Conservation (phyloP, 768 basidiomycete species). For the Coprinopsis cinerea region DNA sequence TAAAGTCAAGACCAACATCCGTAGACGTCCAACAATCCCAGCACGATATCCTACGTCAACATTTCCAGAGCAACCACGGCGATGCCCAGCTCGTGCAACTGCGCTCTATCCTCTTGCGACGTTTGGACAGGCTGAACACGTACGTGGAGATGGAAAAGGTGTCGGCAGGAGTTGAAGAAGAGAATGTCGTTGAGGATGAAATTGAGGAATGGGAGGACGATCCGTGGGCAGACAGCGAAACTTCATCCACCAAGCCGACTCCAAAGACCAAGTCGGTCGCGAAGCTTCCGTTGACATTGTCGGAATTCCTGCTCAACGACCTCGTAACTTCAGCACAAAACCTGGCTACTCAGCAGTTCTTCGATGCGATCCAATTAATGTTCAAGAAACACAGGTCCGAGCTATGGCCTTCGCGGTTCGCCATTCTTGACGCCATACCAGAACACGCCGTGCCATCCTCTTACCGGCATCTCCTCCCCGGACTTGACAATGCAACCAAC, state of each 20-base stretch:
- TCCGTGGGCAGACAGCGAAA: conserved; percentile 56
- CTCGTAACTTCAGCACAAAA: conserved; percentile 54
- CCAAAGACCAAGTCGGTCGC: conserved; percentile 30
- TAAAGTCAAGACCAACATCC: conserved; percentile 17
- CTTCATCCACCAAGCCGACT: conserved; percentile 20
- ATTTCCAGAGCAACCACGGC: conserved; percentile 51
- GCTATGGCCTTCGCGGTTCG: conserved; percentile 67
- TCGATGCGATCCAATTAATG: conserved; percentile 54
- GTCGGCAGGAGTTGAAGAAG: conserved; percentile 20
- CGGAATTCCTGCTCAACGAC: conserved; percentile 56
- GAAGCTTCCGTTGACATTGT: conserved; percentile 40
- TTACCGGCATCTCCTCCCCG: conserved; percentile 59
- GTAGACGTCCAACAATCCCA: conserved; percentile 9
- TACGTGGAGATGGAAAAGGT: conserved; percentile 54
- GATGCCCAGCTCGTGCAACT: conserved; percentile 64
- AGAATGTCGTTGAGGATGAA: conserved; percentile 33
- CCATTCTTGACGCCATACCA: conserved; percentile 69
- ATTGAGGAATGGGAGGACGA: conserved; percentile 74
- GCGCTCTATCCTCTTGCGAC: conserved; percentile 60
- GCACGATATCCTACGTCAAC: conserved; percentile 31
- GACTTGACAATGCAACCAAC: conserved; percentile 43
- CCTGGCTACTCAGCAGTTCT: conserved; percentile 58
- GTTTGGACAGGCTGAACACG: conserved; percentile 69
- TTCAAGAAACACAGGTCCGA: conserved; percentile 45
- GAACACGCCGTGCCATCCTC: conserved; percentile 60